Base-by-base conservation (phyloP, 768 basidiomycete genomes). In the Royoungia palumana region DNA sequence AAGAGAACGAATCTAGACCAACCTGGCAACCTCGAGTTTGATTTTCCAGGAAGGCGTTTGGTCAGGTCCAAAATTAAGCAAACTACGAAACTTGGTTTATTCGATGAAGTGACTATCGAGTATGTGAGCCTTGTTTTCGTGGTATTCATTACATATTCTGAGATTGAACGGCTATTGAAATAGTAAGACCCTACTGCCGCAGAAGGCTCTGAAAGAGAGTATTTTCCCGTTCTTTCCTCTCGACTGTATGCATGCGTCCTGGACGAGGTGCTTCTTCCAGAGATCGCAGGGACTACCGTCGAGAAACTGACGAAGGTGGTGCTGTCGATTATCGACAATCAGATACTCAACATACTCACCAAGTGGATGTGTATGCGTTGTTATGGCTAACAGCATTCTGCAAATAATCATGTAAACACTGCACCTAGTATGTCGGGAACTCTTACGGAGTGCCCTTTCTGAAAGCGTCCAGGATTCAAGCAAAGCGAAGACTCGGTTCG, bases 211-310 rank as follows among this genome's bases (percentile, higher is more conserved):
- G n/a, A n/a, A 17, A 62, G 70, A 3, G 81, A 82, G 13, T 71
- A 82, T 38, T 66, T 83, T n/a, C 85, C 83, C 11, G 90, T 86
- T 2, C 93, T 58, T 96, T 96, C 66, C 70, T 96, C 10, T 78
- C 94, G 22, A n/a, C n/a, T n/a, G n/a, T n/a, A n/a, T n/a, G n/a
- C n/a, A n/a, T n/a, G n/a, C n/a, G n/a, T n/a, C n/a, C 90, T 0
- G 92, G 94, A 0, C 69, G 74, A 12, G 94, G 94, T 0, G 74
- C 95, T 14, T 97, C 94, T 60, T 96, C 95, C 70, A 81, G 73
- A 43, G 91, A 94, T 59, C 76, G 80, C 9, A 94, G 94, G 2
- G 96, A 94, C 94, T 97, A 96, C 58, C 82, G 82, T 4, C 82
- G 89, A 3, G 85, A 86, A 51, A 63, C 66, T 2, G 77, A 76